A percentile compares a stretch with the other conserved stretches of the same genome.
These are phyloP conservation scores for Rhodotorula sp. DNA, from an alignment of 1,284 basidiomycete genomes.

Conservation along the genomic window DNA sequence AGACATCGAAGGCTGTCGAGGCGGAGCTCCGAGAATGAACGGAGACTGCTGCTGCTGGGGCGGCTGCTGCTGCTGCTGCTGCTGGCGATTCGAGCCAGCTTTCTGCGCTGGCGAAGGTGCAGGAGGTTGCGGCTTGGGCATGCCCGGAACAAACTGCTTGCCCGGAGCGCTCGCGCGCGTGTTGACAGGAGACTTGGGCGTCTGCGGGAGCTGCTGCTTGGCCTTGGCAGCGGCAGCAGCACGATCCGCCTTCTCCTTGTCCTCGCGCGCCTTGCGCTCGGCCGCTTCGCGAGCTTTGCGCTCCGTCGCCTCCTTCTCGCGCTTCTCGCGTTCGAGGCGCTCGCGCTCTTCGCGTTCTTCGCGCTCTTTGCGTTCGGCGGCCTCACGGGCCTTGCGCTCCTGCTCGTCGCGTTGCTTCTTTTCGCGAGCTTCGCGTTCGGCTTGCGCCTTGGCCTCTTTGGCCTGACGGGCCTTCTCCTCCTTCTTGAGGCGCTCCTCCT, in stretches of 20 bases:
- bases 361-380: constrained; percentile 60
- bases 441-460: constrained; percentile 49
- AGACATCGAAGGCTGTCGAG: constrained; percentile 32
- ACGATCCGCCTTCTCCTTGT: constrained; percentile 51
- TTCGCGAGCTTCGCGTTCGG: constrained; percentile 65
- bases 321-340: constrained; percentile 35
- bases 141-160: constrained; percentile 37
- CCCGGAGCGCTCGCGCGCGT: constrained; percentile 23
- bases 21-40: constrained; percentile 27
- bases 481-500: constrained; percentile 52
- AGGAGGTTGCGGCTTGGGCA: constrained; percentile 32
- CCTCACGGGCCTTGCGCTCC: constrained; percentile 43
- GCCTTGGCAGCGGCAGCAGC: constrained; percentile 41
- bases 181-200: constrained; percentile 30
- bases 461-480: constrained; percentile 63
- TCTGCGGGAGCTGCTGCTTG: constrained; percentile 17
- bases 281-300: constrained; percentile 53
- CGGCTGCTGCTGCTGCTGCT: not conserved
- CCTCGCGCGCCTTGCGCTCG: constrained; percentile 40
- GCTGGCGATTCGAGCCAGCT: not conserved
- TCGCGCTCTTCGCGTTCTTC: constrained; percentile 58
- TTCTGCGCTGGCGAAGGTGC: constrained; percentile 8
- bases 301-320: constrained; percentile 48
- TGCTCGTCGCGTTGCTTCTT: constrained; percentile 54
- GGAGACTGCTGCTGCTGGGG: constrained; percentile 5